Conservation (phyloP, 2,329 filamentous ascomycete species). For the Neofusicoccum parvum region DNA sequence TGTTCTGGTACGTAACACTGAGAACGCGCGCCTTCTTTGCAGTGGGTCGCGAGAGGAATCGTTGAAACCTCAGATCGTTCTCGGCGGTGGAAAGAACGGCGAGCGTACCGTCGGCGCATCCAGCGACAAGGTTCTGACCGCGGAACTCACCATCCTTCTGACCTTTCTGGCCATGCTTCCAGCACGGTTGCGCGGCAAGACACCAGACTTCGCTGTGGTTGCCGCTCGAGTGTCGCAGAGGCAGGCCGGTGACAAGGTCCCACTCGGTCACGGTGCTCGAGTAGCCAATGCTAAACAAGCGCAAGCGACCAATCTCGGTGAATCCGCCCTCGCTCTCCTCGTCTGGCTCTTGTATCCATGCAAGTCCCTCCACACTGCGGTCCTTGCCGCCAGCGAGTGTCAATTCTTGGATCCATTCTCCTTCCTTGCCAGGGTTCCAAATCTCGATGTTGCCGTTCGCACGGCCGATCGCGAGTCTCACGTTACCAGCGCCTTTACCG, state of each 20-base stretch:
- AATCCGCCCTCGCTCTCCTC: slow-evolving; percentile 64
- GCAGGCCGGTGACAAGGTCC: slow-evolving; percentile 79
- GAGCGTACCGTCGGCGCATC: slow-evolving; percentile 88
- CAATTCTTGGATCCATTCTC: slow-evolving; percentile 86
- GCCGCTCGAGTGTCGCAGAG: slow-evolving; percentile 80
- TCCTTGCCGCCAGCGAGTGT: slow-evolving; percentile 82
- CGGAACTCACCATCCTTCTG: slow-evolving; percentile 25
- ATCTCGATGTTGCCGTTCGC: slow-evolving; percentile 97
- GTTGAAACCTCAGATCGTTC: slow-evolving; percentile 77
- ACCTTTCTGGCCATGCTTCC: slow-evolving; percentile 34
- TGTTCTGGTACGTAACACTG: slow-evolving; percentile 86
- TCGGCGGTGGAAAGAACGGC: slow-evolving; percentile 86
- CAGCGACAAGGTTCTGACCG: slow-evolving; percentile 71
- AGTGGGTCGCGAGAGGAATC: slow-evolving; percentile 72
- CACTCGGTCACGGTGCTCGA: slow-evolving; percentile 92
- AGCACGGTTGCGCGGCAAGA: slow-evolving; percentile 78
- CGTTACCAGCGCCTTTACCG: slow-evolving; percentile 14
- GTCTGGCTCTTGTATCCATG: slow-evolving; percentile 86
- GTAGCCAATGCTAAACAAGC: slow-evolving; percentile 95
- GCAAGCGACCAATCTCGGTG: slow-evolving; percentile 68
- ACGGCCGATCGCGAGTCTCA: slow-evolving; percentile 82
- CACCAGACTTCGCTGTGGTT: slow-evolving; percentile 98
- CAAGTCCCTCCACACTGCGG: slow-evolving; percentile 84
- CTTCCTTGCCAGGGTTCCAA: slow-evolving; percentile 79
- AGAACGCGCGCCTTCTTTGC: slow-evolving; percentile 87